Evolutionary conservation across 2,329 filamentous ascomycete genomes (phyloP).

Genomic region (Penicillium palitans): DNA sequence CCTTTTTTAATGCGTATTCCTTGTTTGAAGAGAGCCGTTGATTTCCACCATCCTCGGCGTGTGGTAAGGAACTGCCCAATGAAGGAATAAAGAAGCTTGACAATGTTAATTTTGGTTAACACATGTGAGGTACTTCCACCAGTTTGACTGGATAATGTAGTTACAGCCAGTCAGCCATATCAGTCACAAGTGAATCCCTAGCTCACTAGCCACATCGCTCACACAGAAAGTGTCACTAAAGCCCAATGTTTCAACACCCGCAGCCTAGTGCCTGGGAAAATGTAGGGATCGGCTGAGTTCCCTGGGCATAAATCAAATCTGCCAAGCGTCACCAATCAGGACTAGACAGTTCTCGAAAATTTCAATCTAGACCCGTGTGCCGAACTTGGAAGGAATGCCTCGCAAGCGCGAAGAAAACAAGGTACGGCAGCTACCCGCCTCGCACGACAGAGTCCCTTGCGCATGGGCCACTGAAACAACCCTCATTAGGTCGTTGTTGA

Average conservation of each 20-base stretch:
- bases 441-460: conserved; percentile 12
- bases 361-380: conserved; percentile 68
- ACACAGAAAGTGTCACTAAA: conserved; percentile 29
- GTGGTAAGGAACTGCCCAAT: background rate
- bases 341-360: conserved; percentile 66
- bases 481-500: conserved; percentile 64
- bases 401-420: conserved; percentile 57
- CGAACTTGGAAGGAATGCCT: conserved; percentile 70
- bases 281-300: conserved; percentile 40
- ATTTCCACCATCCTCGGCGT: background rate
- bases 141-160: conserved; percentile 28
- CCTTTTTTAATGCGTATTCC: background rate
- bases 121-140: background rate
- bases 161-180: conserved; percentile 27
- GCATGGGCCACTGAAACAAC: conserved; percentile 1
- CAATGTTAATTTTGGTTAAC: background rate
- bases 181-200: conserved; percentile 47
- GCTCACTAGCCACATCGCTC: conserved; percentile 66
- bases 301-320: conserved; percentile 54
- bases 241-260: conserved; percentile 1
- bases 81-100: background rate
- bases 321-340: conserved; percentile 54
- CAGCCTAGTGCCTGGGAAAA: background rate
- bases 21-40: too few relatives aligned
- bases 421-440: conserved; percentile 45